Evolutionary conservation across 768 basidiomycete genomes (phyloP).

Genomic region (Suillus alpinus): DNA sequence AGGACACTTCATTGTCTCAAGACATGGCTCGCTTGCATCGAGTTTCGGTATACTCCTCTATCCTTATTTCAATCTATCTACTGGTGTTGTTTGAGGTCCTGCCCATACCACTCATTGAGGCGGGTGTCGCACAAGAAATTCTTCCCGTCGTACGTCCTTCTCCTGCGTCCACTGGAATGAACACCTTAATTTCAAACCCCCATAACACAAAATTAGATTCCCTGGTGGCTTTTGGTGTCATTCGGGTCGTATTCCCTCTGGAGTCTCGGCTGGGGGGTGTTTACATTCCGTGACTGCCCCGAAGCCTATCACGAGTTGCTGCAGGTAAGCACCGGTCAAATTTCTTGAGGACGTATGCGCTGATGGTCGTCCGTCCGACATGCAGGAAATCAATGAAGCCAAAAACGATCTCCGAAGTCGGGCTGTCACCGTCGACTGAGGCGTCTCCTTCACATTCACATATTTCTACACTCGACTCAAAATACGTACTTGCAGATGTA

Average conservation of each 20-base stretch:
- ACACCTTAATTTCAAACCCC: not conserved
- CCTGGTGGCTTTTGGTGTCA: conserved; percentile 79
- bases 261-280: conserved; percentile 73
- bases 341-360: not conserved
- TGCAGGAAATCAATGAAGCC: conserved; percentile 57
- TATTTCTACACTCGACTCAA: too few relatives aligned
- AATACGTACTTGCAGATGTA: too few relatives aligned
- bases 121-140: conserved; percentile 44
- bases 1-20: not conserved
- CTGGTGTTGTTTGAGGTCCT: conserved; percentile 54
- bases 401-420: conserved; percentile 55
- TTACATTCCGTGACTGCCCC: conserved; percentile 73
- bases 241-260: conserved; percentile 80
- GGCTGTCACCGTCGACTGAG: conserved; percentile 60
- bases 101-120: conserved; percentile 52
- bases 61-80: conserved; percentile 49
- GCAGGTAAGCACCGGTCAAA: conserved; percentile 31
- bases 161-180: not conserved
- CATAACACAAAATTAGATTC: conserved; percentile 45
- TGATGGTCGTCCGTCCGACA: not conserved
- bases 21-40: conserved; percentile 63
- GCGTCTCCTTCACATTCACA: conserved; percentile 1
- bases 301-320: conserved; percentile 75
- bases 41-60: conserved; percentile 43
- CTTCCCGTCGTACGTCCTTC: conserved; percentile 54